phyloP scores from a whole-genome alignment of 495 filamentous ascomycete genomes.

The Talaromyces trachyspermus region DNA sequence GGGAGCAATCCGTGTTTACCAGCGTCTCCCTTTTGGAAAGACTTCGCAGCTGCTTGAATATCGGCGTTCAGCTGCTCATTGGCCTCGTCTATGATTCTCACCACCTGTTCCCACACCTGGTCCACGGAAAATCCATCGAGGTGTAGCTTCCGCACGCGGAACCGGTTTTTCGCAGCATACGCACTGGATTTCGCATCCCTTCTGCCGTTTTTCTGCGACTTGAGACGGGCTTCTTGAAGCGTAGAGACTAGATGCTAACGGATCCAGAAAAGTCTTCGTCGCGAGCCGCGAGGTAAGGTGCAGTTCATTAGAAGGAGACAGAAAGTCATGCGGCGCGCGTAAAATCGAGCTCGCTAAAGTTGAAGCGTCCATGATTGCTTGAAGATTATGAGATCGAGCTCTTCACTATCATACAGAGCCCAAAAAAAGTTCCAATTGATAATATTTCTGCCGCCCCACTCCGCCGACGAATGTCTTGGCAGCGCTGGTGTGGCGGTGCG shows the following conservation, averaged over 20 bases:
- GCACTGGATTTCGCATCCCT: constrained; percentile 39
- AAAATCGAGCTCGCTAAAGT: constrained; percentile 3
- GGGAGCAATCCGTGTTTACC: neutral
- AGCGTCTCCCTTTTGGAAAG: neutral
- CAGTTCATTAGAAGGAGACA: constrained; percentile 59
- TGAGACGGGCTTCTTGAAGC: constrained; percentile 51
- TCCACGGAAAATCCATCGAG: constrained; percentile 78
- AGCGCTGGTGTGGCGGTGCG: neutral
- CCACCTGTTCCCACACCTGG: constrained; percentile 93
- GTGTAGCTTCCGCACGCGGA: constrained; percentile 73
- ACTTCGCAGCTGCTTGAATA: neutral
- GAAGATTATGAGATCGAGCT: neutral
- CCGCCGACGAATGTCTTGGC: neutral
- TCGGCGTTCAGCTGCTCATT: constrained; percentile 40
- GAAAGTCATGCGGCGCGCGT: constrained; percentile 47
- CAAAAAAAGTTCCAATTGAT: constrained; percentile 4
- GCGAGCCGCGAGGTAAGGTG: constrained; percentile 57
- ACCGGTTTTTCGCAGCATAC: constrained; percentile 25
- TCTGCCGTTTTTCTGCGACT: constrained; percentile 60
- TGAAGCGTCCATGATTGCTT: neutral
- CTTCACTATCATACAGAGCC: neutral
- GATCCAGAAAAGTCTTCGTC: constrained; percentile 70
- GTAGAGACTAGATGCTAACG: constrained; percentile 63
- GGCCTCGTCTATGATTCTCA: constrained; percentile 60
- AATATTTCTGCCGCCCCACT: neutral